These are phyloP conservation scores for Periconia sp. DNA, from an alignment of 2,329 filamentous ascomycete genomes.

Conservation along the genomic window DNA sequence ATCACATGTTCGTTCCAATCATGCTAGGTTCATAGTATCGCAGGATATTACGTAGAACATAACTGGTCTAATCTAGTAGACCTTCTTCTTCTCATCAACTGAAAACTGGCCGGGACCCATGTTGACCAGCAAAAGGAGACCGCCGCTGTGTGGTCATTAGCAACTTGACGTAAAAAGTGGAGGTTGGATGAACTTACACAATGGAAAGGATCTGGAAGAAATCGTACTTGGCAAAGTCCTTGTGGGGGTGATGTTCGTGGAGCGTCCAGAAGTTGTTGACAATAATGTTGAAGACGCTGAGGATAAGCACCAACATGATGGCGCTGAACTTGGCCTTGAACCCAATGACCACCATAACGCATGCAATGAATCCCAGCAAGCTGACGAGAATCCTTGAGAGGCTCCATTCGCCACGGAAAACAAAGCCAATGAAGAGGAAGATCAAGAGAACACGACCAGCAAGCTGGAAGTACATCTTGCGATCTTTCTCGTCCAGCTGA, in stretches of 20 bases:
- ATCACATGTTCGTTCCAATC: slow-evolving; percentile 26
- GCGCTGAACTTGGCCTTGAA: slow-evolving; percentile 99
- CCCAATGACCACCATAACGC: slow-evolving; percentile 97
- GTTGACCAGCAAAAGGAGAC: slow-evolving; percentile 94
- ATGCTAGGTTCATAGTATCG: slow-evolving; percentile 18
- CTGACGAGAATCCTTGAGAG: slow-evolving; percentile 85
- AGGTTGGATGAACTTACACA: slow-evolving; percentile 61
- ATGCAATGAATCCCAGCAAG: slow-evolving; percentile 82
- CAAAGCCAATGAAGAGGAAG: slow-evolving; percentile 95
- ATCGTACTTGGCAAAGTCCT: slow-evolving; percentile 99
- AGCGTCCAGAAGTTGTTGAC: slow-evolving; percentile 99
- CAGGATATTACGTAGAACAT: slow-evolving; percentile 17
- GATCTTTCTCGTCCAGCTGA: slow-evolving; percentile 95
- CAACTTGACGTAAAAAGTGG: background rate
- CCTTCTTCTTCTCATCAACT: slow-evolving; percentile 99
- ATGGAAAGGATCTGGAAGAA: slow-evolving; percentile 99
- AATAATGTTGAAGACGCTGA: slow-evolving; percentile 94
- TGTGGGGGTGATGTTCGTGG: slow-evolving; percentile 96
- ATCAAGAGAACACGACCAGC: slow-evolving; percentile 93
- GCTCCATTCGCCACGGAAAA: slow-evolving; percentile 92
- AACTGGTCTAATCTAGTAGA: slow-evolving; percentile 65
- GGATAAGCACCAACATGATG: slow-evolving; percentile 88
- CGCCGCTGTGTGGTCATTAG: slow-evolving; percentile 57
- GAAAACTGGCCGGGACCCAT: slow-evolving; percentile 97
- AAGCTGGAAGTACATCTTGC: slow-evolving; percentile 99